Conservation (phyloP, 176 grass and related monocot genomes). For the Aegilops longissima region DNA sequence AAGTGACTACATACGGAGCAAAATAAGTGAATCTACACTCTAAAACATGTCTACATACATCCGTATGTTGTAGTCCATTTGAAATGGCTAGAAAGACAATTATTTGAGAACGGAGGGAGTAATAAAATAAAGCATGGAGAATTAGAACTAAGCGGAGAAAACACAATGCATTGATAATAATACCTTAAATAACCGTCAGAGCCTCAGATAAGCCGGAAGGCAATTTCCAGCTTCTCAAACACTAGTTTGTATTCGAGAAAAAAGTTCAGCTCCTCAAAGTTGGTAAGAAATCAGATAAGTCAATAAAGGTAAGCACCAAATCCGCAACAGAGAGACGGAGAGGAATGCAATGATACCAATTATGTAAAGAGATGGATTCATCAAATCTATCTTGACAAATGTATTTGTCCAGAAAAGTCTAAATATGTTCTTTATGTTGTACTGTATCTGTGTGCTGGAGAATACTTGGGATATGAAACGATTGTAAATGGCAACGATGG, state of each 20-base stretch:
- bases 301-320: neutral
- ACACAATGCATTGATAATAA: neutral
- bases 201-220: neutral
- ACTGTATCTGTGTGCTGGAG: neutral
- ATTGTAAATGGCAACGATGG: neutral
- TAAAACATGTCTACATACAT: no score
- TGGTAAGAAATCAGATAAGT: neutral
- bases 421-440: constrained; percentile 8
- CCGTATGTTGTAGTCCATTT: no score
- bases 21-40: no score
- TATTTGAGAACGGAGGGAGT: no score
- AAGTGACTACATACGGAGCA: no score
- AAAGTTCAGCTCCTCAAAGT: neutral
- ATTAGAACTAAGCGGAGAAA: neutral
- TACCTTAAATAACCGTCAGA: neutral
- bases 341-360: neutral
- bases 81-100: no score
- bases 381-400: constrained; percentile 18
- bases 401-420: neutral
- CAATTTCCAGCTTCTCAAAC: neutral
- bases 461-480: neutral
- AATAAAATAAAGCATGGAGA: neutral
- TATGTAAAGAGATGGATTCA: neutral
- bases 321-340: neutral
- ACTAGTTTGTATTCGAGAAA: no score